These are phyloP conservation scores for Emmonsia crescens DNA, from an alignment of 2,329 filamentous ascomycete genomes.

Conservation along the genomic window DNA sequence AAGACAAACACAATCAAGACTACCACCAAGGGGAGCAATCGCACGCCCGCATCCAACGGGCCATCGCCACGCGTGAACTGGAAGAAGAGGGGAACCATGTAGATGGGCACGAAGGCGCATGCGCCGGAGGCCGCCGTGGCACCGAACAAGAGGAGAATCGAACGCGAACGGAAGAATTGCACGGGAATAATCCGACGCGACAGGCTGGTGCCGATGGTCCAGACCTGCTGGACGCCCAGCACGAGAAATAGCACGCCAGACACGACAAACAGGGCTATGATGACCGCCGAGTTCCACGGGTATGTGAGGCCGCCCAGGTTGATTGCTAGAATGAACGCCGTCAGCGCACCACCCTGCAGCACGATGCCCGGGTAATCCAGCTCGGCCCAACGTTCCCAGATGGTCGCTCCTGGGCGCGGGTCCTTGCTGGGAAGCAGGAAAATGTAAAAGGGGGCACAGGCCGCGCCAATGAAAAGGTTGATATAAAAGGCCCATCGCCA, in stretches of 20 bases:
- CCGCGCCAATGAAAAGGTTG: slow-evolving; percentile 41
- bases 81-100: slow-evolving; percentile 47
- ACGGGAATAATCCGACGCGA: slow-evolving; percentile 40
- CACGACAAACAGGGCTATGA: slow-evolving; percentile 40
- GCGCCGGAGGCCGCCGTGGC: slow-evolving; percentile 27
- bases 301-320: slow-evolving; percentile 41
- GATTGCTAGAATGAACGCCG: slow-evolving; percentile 37
- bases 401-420: slow-evolving; percentile 15
- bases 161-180: slow-evolving; percentile 33
- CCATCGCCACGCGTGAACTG: slow-evolving; percentile 40
- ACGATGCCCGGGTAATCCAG: slow-evolving; percentile 38
- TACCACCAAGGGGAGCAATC: slow-evolving; percentile 23
- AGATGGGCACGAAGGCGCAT: slow-evolving; percentile 33
- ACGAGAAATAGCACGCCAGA: slow-evolving; percentile 35
- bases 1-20: slow-evolving; percentile 15
- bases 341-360: slow-evolving; percentile 32
- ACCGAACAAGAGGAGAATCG: slow-evolving; percentile 35
- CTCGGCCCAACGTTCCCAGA: slow-evolving; percentile 17
- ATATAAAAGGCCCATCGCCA: slow-evolving; percentile 40
- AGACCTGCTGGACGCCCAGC: slow-evolving; percentile 38
- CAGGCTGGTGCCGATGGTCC: slow-evolving; percentile 32
- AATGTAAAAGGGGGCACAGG: slow-evolving; percentile 33
- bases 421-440: slow-evolving; percentile 13
- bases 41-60: slow-evolving; percentile 20
- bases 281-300: slow-evolving; percentile 35